Evolutionary conservation across 805 yeast genomes (phyloP).

Genomic region (Maudiozyma serrabonitensis): DNA sequence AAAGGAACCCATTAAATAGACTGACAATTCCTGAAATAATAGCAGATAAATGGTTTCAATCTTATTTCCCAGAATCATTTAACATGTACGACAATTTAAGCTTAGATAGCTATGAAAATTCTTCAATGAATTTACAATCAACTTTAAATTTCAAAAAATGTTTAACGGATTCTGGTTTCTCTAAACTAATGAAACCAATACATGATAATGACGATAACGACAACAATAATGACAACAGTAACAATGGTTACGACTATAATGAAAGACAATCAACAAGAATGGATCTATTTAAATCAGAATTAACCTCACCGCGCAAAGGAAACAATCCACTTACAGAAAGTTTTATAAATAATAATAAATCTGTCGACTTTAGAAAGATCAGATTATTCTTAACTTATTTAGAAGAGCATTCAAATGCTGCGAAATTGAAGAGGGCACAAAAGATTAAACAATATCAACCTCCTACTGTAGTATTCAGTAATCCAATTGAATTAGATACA

Average conservation of each 20-base stretch:
- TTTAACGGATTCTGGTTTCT: constrained; percentile 51
- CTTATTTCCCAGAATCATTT: constrained; percentile 63
- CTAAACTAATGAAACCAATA: neutral
- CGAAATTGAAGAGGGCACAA: neutral
- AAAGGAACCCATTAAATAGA: constrained; percentile 65
- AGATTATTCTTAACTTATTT: neutral
- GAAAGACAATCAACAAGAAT: neutral
- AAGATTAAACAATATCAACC: neutral
- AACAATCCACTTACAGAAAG: neutral
- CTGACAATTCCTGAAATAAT: constrained; percentile 71
- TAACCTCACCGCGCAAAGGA: neutral
- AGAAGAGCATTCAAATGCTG: neutral
- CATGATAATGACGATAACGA: neutral
- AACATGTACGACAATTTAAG: constrained; percentile 30
- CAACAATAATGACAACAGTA: neutral
- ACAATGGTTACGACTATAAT: neutral
- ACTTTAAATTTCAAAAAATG: constrained; percentile 53
- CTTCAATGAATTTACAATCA: constrained; percentile 33
- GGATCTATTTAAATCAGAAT: neutral
- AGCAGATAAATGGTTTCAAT: constrained; percentile 73
- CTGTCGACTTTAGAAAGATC: neutral
- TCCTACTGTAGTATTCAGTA: constrained; percentile 2
- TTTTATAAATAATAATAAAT: neutral
- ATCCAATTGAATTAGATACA: constrained; percentile 28
- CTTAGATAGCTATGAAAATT: constrained; percentile 1